Percentiles rank a stretch among this genome's conserved stretches.
phyloP scores from a whole-genome alignment of 768 basidiomycete genomes.

The Russula earlei region DNA sequence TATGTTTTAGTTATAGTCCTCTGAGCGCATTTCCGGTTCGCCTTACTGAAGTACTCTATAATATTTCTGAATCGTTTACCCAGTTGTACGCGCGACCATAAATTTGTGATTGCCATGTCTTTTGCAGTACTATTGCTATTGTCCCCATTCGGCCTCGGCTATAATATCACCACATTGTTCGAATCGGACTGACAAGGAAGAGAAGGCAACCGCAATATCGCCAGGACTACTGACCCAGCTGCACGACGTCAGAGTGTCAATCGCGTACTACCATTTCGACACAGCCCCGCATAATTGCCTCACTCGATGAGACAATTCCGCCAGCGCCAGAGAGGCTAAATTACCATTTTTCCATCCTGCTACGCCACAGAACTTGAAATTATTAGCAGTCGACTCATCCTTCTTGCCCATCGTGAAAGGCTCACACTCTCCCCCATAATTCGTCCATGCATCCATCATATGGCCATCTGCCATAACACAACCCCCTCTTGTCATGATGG shows the following conservation, averaged over 20 bases:
- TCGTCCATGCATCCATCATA: conserved; percentile 37
- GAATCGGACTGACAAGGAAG: background rate
- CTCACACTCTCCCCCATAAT: conserved; percentile 33
- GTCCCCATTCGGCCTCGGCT: background rate
- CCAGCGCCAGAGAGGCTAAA: too few relatives aligned
- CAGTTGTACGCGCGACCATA: conserved; percentile 7
- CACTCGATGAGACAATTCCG: too few relatives aligned
- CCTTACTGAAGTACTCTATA: conserved; percentile 14
- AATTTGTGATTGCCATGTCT: conserved; percentile 3
- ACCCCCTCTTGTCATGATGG: conserved; percentile 29
- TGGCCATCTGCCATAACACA: conserved; percentile 31
- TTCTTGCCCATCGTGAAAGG: too few relatives aligned
- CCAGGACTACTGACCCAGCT: too few relatives aligned
- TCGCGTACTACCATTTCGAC: too few relatives aligned
- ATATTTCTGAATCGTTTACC: background rate
- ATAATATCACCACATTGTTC: background rate
- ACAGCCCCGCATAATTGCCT: too few relatives aligned
- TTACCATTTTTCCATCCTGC: too few relatives aligned
- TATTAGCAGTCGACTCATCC: too few relatives aligned
- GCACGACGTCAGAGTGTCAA: too few relatives aligned
- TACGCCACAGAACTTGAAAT: too few relatives aligned
- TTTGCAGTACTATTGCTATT: conserved; percentile 1
- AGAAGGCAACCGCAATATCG: too few relatives aligned
- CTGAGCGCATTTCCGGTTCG: background rate
- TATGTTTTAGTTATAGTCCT: background rate